A percentile compares a stretch with the other conserved stretches of the same genome.
Evolutionary conservation across 2,329 filamentous ascomycete genomes (phyloP).

Genomic region (Botryosphaeria dothidea): DNA sequence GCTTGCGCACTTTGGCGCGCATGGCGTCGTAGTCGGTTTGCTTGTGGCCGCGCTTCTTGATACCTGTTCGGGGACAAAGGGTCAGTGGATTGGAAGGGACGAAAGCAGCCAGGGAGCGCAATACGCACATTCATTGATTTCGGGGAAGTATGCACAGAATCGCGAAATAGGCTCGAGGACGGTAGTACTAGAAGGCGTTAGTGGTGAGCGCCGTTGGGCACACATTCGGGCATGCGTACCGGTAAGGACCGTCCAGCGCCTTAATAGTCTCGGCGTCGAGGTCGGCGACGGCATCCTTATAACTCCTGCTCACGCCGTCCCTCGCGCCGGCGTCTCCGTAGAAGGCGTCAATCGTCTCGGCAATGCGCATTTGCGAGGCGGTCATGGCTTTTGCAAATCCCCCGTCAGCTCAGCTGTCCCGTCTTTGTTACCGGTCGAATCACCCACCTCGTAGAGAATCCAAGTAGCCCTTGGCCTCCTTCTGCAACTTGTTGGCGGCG

Average conservation of each 20-base stretch:
- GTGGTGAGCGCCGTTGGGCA: not conserved
- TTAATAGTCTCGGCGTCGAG: slow-evolving; percentile 98
- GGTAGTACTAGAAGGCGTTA: slow-evolving; percentile 62
- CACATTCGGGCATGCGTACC: slow-evolving; percentile 47
- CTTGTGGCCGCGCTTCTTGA: slow-evolving; percentile 99
- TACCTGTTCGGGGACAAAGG: slow-evolving; percentile 52
- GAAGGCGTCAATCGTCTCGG: slow-evolving; percentile 98
- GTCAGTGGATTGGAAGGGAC: slow-evolving; percentile 2
- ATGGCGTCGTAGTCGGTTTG: slow-evolving; percentile 97
- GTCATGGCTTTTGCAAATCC: slow-evolving; percentile 74
- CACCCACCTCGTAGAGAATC: slow-evolving; percentile 82
- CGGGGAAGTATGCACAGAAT: slow-evolving; percentile 98
- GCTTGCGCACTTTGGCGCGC: slow-evolving; percentile 92
- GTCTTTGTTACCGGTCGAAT: not conserved
- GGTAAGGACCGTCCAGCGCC: slow-evolving; percentile 92
- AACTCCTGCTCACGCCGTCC: slow-evolving; percentile 93
- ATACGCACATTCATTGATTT: slow-evolving; percentile 90
- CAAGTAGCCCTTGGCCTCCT: slow-evolving; percentile 96
- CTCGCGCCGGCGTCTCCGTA: slow-evolving; percentile 94
- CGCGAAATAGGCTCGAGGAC: slow-evolving; percentile 93
- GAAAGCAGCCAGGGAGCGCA: not conserved
- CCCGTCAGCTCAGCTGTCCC: slow-evolving; percentile 4
- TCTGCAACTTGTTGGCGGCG: slow-evolving; percentile 86
- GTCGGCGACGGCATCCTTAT: slow-evolving; percentile 98
- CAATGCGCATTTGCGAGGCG: slow-evolving; percentile 97